Evolutionary conservation across 2,329 filamentous ascomycete species (phyloP), one percentile per base, ranked within the genome.

Genomic region (Chaetothyriales sp.): DNA sequence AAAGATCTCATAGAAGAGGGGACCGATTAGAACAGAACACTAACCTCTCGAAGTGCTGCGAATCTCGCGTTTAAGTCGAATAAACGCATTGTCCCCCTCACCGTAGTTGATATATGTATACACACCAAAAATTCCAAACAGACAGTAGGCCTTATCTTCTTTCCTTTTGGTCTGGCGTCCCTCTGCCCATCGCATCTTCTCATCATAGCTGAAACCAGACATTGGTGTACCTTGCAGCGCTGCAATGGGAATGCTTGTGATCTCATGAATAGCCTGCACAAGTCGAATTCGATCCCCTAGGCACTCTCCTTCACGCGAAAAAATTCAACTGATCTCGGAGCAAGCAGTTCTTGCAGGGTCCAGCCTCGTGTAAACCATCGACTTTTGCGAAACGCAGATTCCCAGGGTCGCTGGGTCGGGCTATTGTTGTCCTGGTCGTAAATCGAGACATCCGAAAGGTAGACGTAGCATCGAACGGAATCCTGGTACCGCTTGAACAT

Each of bases 31-130:
- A 25, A 25, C 6, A 25, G 22, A 25, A 25, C 6, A 25, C 22
- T 25, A 25, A 25, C 22, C 22, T 25, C 22, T 25, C 6, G 22
- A 25, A 25, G 22, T 3, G 3, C 22, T 44, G 18, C 40, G 7
- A 47, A 51, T 51, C 8, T 33, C 40, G 22, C 20, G 40, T 22
- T 28, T 50, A 13, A 55, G 47, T 25, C 53, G 47, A 44, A 18
- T 43, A 18, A 55, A 48, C 1, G 53, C 51, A 25, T 48, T 44
- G 22, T 51, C 51, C 57, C 62, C 60, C 40, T 65, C 63, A 5
- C 72, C 71, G 48, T 74, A 74, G 0, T 73, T 48, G 2, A 73
- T 55, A 0, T 70, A 64, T 65, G 74, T 71, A 40, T 69, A 64
- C n/a, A 74, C 62, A 25, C 62, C 61, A 19, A 75, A 74, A 0